phyloP scores from a whole-genome alignment of 768 basidiomycete genomes.

The Tylopilus balloui region DNA sequence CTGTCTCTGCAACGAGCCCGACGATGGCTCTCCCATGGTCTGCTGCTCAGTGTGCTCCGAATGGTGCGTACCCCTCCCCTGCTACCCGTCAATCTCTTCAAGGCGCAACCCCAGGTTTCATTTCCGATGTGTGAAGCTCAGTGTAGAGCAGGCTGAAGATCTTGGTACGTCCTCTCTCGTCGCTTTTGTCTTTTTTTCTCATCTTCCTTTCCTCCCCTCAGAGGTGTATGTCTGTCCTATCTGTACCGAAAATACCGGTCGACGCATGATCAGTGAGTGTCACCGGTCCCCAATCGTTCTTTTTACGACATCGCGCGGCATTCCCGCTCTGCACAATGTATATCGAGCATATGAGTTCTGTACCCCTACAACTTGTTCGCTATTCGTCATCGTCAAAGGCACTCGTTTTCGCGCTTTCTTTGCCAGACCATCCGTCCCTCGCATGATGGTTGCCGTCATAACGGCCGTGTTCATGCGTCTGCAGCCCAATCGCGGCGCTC shows the following conservation, averaged over 20 bases:
- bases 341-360: conserved; percentile 36
- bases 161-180: conserved; percentile 55
- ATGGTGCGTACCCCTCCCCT: conserved; percentile 47
- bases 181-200: conserved; percentile 6
- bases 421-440: conserved; percentile 31
- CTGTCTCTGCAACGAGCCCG: conserved; percentile 63
- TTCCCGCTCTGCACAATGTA: conserved; percentile 30
- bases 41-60: conserved; percentile 64
- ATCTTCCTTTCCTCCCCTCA: conserved; percentile 27
- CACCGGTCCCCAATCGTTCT: conserved; percentile 30
- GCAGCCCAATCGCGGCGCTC: conserved; percentile 18
- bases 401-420: conserved; percentile 27
- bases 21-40: conserved; percentile 83
- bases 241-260: conserved; percentile 59
- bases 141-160: conserved; percentile 63
- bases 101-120: conserved; percentile 59
- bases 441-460: conserved; percentile 31
- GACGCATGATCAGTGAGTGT: conserved; percentile 75
- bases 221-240: conserved; percentile 56
- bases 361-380: conserved; percentile 35
- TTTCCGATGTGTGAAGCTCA: conserved; percentile 68
- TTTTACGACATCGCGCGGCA: conserved; percentile 27
- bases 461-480: conserved; percentile 31
- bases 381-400: conserved; percentile 32
- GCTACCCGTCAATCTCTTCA: conserved; percentile 4